These are phyloP conservation scores for Fusarium redolens DNA, from an alignment of 2,329 filamentous ascomycete genomes.

Conservation along the genomic window DNA sequence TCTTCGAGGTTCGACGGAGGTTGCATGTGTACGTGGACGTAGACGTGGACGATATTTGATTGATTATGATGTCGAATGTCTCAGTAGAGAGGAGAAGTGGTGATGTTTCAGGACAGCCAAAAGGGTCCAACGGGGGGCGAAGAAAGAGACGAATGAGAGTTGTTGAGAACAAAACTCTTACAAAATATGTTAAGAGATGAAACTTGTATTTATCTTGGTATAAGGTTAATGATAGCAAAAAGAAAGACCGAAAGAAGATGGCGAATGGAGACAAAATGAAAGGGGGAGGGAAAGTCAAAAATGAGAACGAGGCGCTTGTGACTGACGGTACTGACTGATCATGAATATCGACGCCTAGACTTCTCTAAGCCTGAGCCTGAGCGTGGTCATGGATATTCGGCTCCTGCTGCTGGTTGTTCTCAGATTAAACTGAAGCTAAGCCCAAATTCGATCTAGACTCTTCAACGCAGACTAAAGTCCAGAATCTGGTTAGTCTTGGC, in stretches of 20 bases:
- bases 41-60: constrained; percentile 1
- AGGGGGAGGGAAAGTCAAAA: constrained; percentile 2
- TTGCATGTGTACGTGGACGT: constrained; percentile 36
- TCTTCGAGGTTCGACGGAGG: constrained; percentile 37
- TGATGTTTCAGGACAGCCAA: constrained; percentile 36
- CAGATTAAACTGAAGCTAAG: constrained; percentile 12
- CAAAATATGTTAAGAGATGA: background rate
- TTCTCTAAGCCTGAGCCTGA: background rate
- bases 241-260: constrained; percentile 9
- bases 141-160: constrained; percentile 10
- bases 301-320: constrained; percentile 27
- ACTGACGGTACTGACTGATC: constrained; percentile 33
- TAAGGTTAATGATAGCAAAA: background rate
- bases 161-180: constrained; percentile 12
- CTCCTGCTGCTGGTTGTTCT: constrained; percentile 5
- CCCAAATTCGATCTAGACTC: constrained; percentile 12
- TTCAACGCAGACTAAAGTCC: background rate
- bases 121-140: constrained; percentile 11
- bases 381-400: constrained; percentile 15
- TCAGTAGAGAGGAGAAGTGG: constrained; percentile 28
- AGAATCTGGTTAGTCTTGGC: background rate
- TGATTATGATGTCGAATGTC: constrained; percentile 23
- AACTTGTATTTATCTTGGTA: constrained; percentile 6
- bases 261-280: background rate
- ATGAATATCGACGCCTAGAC: constrained; percentile 12